Evolutionary conservation across 305 asterid genomes (phyloP), one percentile per base, ranked within the genome.

Genomic region (Andrographis paniculata): DNA sequence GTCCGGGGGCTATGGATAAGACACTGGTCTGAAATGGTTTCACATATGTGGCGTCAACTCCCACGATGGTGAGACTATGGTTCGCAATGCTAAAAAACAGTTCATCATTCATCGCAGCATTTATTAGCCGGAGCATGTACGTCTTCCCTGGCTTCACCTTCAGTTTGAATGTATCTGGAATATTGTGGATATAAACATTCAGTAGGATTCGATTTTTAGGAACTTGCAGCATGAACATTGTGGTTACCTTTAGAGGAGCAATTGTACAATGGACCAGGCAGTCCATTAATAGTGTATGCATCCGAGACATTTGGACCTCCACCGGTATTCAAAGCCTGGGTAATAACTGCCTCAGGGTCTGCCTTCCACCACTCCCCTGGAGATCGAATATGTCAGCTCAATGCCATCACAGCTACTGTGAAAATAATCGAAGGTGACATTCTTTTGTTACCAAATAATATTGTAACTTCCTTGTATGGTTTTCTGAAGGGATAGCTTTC

Each of bases 311-410:
- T 78, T 27, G 87, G 83, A 15, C 73, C 80, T 6, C 10, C 66
- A 14, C 87, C 87, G n/a, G 83, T 72, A 51, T 72, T 80, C 42
- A 78, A 76, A 58, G 87, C 70, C 62, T 79, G 84, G 47, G 15
- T 55, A 7, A 75, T 70, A 17, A 79, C 76, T 0, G 80, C 77
- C 68, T 72, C 87, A 2, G 88, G 68, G 50, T 79, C 73, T 7
- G 60, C 74, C 33, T 75, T 79, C 77, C 78, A 79, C 88, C 88
- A 79, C 58, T 78, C 87, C 41, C 87, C 87, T 78, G 64, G 1
- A 22, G 13, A 44, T 66, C 48, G 48, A 38, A 28, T 14, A 20
- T 40, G 35, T 58, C 53, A 55, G 45, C 50, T 4, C 22, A 52
- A 40, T 20, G 9, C 5, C 5, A 6, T 17, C 38, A 14, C 20